Conservation (phyloP, 2,329 filamentous ascomycete species). For the Aspergillus ibericus region DNA sequence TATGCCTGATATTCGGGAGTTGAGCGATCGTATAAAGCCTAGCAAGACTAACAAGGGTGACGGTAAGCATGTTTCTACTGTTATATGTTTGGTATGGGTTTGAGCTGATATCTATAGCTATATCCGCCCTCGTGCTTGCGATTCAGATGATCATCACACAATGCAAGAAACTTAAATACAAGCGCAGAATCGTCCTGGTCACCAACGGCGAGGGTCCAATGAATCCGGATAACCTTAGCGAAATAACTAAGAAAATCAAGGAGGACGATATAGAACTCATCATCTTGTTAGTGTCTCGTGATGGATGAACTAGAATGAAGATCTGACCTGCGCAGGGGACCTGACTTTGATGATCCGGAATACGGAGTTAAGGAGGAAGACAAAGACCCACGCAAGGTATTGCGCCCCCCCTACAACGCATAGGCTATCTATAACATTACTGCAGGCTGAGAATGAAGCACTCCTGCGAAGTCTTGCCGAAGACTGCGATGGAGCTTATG, state of each 20-base stretch:
- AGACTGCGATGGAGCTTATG: slow-evolving; percentile 70
- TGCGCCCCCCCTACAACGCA: neutral
- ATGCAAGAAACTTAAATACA: slow-evolving; percentile 80
- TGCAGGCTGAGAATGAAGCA: slow-evolving; percentile 68
- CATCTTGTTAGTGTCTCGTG: slow-evolving; percentile 63
- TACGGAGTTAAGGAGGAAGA: slow-evolving; percentile 91
- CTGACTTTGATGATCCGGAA: slow-evolving; percentile 90
- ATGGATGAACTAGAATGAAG: neutral
- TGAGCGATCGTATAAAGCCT: slow-evolving; percentile 65
- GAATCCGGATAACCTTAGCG: slow-evolving; percentile 68
- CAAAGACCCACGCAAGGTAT: slow-evolving; percentile 70
- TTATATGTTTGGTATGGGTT: neutral
- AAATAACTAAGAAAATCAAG: slow-evolving; percentile 73
- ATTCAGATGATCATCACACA: slow-evolving; percentile 79
- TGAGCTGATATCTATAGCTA: slow-evolving; percentile 41
- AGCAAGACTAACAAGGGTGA: slow-evolving; percentile 73
- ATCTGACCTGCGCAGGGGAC: slow-evolving; percentile 59
- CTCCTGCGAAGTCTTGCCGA: slow-evolving; percentile 66
- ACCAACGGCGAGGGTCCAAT: slow-evolving; percentile 77
- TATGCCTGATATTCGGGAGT: slow-evolving; percentile 67
- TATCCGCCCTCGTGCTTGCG: slow-evolving; percentile 84
- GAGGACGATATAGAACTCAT: slow-evolving; percentile 74
- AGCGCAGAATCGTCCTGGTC: slow-evolving; percentile 76
- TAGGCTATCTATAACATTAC: neutral
- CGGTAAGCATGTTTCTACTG: slow-evolving; percentile 44